A percentile compares a stretch with the other conserved stretches of the same genome.
Conservation (phyloP, 345 rosid species). For the Citropsis articulata region DNA sequence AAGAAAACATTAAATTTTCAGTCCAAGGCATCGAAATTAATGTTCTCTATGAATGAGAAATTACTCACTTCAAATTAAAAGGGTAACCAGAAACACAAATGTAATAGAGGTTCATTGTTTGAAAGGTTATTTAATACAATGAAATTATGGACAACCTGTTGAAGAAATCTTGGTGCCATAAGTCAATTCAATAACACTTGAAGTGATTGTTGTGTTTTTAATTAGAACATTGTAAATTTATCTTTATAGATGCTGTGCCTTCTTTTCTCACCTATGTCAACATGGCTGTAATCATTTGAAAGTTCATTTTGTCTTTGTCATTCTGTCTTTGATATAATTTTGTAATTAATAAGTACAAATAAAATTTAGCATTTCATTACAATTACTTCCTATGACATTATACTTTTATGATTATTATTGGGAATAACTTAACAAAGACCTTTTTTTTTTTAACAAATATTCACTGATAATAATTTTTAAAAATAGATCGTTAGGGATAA, state of each 20-base stretch:
- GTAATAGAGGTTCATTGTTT: no score
- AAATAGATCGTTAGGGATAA: neutral
- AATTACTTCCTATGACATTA: neutral
- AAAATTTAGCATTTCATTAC: neutral
- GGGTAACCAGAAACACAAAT: neutral
- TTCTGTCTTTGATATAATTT: neutral
- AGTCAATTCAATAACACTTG: neutral
- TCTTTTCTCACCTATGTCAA: neutral
- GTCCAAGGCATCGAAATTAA: no score
- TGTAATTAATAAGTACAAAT: neutral
- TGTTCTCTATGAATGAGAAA: no score
- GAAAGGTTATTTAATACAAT: no score
- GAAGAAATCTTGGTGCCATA: neutral
- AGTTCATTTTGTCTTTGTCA: neutral
- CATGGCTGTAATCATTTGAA: neutral
- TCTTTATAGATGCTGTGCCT: neutral
- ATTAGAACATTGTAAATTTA: neutral
- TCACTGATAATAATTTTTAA: accelerated
- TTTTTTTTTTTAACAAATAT: no score
- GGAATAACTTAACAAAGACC: neutral
- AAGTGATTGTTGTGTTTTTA: neutral
- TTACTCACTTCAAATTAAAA: no score
- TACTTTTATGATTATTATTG: neutral
- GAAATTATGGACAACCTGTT: neutral
- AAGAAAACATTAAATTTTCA: neutral